phyloP scores from a whole-genome alignment of 2,329 filamentous ascomycete species.

The Fusarium dimerum region DNA sequence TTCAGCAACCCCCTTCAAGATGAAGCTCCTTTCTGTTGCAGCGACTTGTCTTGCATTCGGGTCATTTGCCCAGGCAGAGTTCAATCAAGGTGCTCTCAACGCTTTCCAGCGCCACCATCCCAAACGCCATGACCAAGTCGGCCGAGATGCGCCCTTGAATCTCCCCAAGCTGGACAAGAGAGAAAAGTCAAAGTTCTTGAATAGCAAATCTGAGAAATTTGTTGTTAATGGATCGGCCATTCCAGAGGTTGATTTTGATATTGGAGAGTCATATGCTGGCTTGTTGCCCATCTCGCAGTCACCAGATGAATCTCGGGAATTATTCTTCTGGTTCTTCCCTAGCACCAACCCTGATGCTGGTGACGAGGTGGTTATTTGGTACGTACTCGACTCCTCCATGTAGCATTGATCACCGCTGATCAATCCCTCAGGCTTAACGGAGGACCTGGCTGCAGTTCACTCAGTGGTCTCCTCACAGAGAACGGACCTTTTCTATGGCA shows the following conservation, averaged over 20 bases:
- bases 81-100: constrained; percentile 24
- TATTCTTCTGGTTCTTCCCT: constrained; percentile 71
- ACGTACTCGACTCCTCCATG: neutral
- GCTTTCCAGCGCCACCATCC: constrained; percentile 19
- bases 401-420: neutral
- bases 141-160: constrained; percentile 2
- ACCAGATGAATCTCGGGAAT: constrained; percentile 49
- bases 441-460: constrained; percentile 28
- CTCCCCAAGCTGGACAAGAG: constrained; percentile 10
- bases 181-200: constrained; percentile 21
- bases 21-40: constrained; percentile 5
- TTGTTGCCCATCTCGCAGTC: constrained; percentile 56
- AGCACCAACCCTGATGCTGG: constrained; percentile 49
- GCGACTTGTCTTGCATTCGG: constrained; percentile 20
- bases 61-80: constrained; percentile 23
- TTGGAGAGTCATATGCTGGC: constrained; percentile 67
- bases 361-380: constrained; percentile 64
- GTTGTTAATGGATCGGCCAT: constrained; percentile 64
- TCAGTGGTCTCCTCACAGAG: constrained; percentile 61
- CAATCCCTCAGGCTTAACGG: constrained; percentile 52
- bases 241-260: constrained; percentile 69
- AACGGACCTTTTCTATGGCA: constrained; percentile 76
- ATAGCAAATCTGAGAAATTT: constrained; percentile 42
- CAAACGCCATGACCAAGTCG: constrained; percentile 9
- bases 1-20: constrained; percentile 22